Evolutionary conservation across 805 yeast species (phyloP), one percentile per base, ranked within the genome.

Genomic region (Pichia membranifaciens): DNA sequence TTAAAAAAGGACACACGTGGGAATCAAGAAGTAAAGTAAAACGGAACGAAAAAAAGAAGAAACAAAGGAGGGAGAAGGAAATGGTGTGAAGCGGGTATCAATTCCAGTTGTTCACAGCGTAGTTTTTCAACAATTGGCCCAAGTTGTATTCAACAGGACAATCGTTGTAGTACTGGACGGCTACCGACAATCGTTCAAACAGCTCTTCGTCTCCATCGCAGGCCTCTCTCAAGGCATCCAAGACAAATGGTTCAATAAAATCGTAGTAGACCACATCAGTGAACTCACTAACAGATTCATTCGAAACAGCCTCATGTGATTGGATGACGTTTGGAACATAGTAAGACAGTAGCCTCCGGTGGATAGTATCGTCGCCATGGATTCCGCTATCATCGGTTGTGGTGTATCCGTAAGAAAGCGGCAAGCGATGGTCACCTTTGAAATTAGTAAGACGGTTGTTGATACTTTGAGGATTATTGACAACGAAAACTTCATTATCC

Each of bases 321-420:
- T 78, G 84, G 23, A 91, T 78, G 12, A 87, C 95, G 57, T 88
- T 90, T 9, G 98, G 96, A 3, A 88, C 71, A 7, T 73, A 75
- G 61, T 75, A 82, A 48, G 73, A 68, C 0, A 69, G 68, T 41
- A 84, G 75, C 1, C 86, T 75, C 49, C 67, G 69, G 66, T 85
- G 90, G 48, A 80, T 56, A 34, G 88, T 74, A 69, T 86, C 98
- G 61, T 93, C 99, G 20, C 99, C 99, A 52, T 81, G 80, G 53
- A 71, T 65, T 0, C 97, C 99, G 55, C 75, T 73, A 58, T 91
- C 98, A 60, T 93, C 99, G 40, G 65, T 57, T 0, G 99, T 91
- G 0, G 80, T 81, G 56, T 84, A 86, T 0, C 99, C 99, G 51
- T 77, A 78, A 1, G 79, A 55, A 25, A 56, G 50, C 5, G 50